Percentiles rank a stretch among this genome's conserved stretches.
Evolutionary conservation across 352 stramenopile genomes (phyloP).

Genomic region (Pythium plurisporium): DNA sequence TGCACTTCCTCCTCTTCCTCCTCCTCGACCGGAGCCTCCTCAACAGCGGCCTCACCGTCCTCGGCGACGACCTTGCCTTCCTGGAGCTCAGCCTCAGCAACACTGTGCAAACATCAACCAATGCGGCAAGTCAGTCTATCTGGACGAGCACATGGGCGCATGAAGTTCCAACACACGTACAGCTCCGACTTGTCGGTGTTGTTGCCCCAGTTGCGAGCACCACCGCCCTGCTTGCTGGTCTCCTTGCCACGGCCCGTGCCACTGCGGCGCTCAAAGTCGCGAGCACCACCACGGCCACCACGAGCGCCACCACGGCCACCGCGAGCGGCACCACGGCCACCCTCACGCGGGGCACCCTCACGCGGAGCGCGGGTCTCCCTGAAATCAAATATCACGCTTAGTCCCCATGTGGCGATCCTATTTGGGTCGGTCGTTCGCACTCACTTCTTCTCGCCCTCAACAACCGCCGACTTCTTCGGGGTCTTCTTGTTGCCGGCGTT

Average conservation of each 20-base stretch:
- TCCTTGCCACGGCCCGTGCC: slow-evolving; percentile 95
- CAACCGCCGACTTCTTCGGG: slow-evolving; percentile 48
- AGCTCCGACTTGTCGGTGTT: slow-evolving; percentile 90
- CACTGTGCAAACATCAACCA: slow-evolving; percentile 11
- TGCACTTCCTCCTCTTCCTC: slow-evolving; percentile 74
- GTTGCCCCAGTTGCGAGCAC: slow-evolving; percentile 96
- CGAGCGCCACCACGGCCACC: slow-evolving; percentile 26
- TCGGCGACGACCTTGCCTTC: slow-evolving; percentile 28
- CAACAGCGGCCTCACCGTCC: slow-evolving; percentile 35
- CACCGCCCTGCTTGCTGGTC: slow-evolving; percentile 92
- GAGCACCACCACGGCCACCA: slow-evolving; percentile 51
- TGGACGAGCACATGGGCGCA: too few relatives aligned
- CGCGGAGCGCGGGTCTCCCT: slow-evolving; percentile 33
- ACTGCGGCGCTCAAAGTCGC: slow-evolving; percentile 92
- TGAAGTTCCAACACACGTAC: too few relatives aligned
- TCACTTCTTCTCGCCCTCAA: slow-evolving; percentile 36
- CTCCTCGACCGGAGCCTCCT: slow-evolving; percentile 53
- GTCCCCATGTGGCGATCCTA: background rate
- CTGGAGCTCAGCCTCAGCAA: slow-evolving; percentile 33
- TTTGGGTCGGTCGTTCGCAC: background rate
- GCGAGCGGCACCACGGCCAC: slow-evolving; percentile 45
- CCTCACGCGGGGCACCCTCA: slow-evolving; percentile 42
- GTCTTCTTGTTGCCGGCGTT: slow-evolving; percentile 80
- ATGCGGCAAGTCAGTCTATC: too few relatives aligned
- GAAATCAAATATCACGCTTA: background rate